phyloP scores from a whole-genome alignment of 352 stramenopile genomes.

The Phytopythium cucurbitacearum region DNA sequence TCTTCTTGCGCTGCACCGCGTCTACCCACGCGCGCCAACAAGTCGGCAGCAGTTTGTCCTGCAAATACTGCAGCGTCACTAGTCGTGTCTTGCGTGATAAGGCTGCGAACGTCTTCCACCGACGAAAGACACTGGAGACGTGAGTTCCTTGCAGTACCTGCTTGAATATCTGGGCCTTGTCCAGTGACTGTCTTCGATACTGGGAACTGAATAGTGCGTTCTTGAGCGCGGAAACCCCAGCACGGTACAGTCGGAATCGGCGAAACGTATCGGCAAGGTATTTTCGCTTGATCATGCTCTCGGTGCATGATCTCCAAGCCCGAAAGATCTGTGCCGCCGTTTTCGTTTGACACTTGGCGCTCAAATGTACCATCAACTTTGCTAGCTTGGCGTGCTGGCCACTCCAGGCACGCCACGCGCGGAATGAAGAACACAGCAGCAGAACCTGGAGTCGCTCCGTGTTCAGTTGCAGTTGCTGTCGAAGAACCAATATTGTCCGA shows the following conservation, averaged over 20 bases:
- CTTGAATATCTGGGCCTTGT: constrained; percentile 22
- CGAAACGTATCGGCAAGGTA: constrained; percentile 14
- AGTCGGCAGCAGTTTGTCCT: constrained; percentile 21
- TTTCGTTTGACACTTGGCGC: constrained; percentile 13
- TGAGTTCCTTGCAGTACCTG: constrained; percentile 10
- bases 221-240: constrained; percentile 17
- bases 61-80: constrained; percentile 17
- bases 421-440: constrained; percentile 49
- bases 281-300: constrained; percentile 3
- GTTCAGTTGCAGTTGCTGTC: constrained; percentile 38
- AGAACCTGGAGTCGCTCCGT: constrained; percentile 59
- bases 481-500: constrained; percentile 11
- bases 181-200: neutral
- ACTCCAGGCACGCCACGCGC: constrained; percentile 41
- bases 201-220: neutral
- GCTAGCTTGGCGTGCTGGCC: constrained; percentile 22
- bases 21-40: constrained; percentile 21
- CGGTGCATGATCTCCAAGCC: constrained; percentile 16
- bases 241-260: constrained; percentile 13
- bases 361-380: constrained; percentile 16
- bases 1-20: constrained; percentile 4
- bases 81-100: constrained; percentile 16
- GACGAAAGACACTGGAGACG: constrained; percentile 10
- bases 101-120: constrained; percentile 16
- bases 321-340: constrained; percentile 9